Percentiles rank a stretch among this genome's conserved stretches.
Conservation (phyloP, 2,329 filamentous ascomycete species). For the Pseudogymnoascus sp. region DNA sequence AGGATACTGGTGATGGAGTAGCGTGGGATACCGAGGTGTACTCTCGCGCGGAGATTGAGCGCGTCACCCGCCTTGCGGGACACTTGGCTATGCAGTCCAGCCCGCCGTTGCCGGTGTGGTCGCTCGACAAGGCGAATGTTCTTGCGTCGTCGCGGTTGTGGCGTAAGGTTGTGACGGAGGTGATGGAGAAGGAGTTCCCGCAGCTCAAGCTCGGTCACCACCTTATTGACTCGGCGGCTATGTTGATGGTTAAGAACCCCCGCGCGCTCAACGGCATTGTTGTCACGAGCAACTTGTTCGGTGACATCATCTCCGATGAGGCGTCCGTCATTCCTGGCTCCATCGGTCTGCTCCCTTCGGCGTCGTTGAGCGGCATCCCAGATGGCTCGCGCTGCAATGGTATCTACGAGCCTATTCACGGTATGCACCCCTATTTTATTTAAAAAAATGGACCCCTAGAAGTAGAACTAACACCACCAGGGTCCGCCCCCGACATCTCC, state of each 20-base stretch:
- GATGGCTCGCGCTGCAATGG: conserved; percentile 80
- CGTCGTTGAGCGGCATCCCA: conserved; percentile 76
- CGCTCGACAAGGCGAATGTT: conserved; percentile 93
- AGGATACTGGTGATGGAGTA: conserved; percentile 63
- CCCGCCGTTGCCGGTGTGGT: conserved; percentile 72
- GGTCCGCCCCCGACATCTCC: conserved; percentile 87
- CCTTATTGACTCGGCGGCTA: conserved; percentile 91
- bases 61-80: conserved; percentile 73
- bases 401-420: conserved; percentile 97
- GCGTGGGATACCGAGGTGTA: conserved; percentile 86
- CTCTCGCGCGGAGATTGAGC: conserved; percentile 75
- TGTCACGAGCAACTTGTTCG: conserved; percentile 88
- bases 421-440: conserved; percentile 36
- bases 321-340: conserved; percentile 89
- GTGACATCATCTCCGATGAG: conserved; percentile 94
- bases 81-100: conserved; percentile 69
- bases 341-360: conserved; percentile 79
- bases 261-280: conserved; percentile 80
- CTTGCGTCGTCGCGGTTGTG: conserved; percentile 83
- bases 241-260: conserved; percentile 96
- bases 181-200: conserved; percentile 83
- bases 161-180: conserved; percentile 77
- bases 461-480: conserved; percentile 31
- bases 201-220: conserved; percentile 78
- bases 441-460: neutral